phyloP scores from a whole-genome alignment of 1,139 yeast species.

The Pichia sp. region DNA sequence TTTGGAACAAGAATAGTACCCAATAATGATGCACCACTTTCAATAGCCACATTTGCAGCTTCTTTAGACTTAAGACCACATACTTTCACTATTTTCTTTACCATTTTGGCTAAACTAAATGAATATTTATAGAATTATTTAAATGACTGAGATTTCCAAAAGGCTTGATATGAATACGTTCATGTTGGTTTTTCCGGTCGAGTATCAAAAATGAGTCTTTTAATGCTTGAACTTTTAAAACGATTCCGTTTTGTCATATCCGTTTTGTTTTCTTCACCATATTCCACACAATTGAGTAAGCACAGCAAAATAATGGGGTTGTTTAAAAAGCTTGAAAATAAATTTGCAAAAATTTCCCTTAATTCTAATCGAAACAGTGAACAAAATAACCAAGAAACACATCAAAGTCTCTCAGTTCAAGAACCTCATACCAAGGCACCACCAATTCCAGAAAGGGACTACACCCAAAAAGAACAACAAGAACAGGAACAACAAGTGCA shows the following conservation, averaged over 20 bases:
- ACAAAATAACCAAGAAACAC: background rate
- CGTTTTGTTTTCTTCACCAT: background rate
- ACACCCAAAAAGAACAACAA: slow-evolving; percentile 3
- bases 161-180: too few species aligned
- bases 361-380: background rate
- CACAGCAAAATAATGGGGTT: background rate
- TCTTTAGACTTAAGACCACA: slow-evolving; percentile 71
- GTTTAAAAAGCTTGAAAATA: background rate
- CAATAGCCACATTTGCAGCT: slow-evolving; percentile 65
- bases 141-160: too few species aligned
- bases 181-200: too few species aligned
- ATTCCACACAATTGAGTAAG: background rate
- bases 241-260: too few species aligned
- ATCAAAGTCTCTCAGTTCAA: too few species aligned
- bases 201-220: too few species aligned
- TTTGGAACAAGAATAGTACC: slow-evolving; percentile 88
- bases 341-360: background rate
- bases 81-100: slow-evolving; percentile 49
- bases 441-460: slow-evolving; percentile 24
- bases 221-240: too few species aligned
- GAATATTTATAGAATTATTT: too few species aligned
- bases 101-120: slow-evolving; percentile 4
- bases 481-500: background rate
- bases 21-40: slow-evolving; percentile 63
- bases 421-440: slow-evolving; percentile 15